Evolutionary conservation across 208 protist species (phyloP), one percentile per base, ranked within the genome.

Genomic region (Trypanosomatidae sp.): DNA sequence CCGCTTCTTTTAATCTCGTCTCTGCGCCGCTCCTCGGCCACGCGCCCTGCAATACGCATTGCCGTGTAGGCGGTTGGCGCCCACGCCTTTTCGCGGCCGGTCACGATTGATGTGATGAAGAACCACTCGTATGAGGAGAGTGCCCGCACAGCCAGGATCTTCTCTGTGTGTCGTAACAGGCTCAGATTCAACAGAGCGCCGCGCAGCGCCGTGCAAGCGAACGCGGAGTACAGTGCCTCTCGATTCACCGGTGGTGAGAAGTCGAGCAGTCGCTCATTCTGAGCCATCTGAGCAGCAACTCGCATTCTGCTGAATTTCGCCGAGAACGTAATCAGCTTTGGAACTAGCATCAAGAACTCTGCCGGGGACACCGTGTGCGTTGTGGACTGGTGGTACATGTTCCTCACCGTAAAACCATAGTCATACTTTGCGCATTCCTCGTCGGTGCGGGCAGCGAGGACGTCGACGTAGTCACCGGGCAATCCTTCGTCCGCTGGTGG

Each of bases 271-370:
- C 33, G 28, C 28, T 3, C 7, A 30, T 64, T 60, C 41, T 72
- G 52, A 25, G 33, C 17, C 30, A 47, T 15, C 19, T 46, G 52
- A 25, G 44, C 13, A 41, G 44, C 9, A 30, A 1, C 39, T 55
- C n/a, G 15, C 25, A 17, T n/a, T 33, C 49, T 66, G 56, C 43
- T 22, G 8, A 50, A 9, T 49, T 56, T 66, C 5, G 3, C 33
- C 22, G 62, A 36, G 8, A 50, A 28, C 4, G 36, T 1, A 22
- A 66, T 19, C 4, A 76, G 22, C 67, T 73, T 73, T 8, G 71
- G 44, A 30, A 77, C 12, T 7, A 77, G 25, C 25, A 80, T 30
- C 28, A 60, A 39, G 15, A 83, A 66, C 70, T 83, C 80, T 3
- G 73, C 74, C 7, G 67, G 70, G 9, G 49, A 55, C 22, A 77